phyloP scores from a whole-genome alignment of 2,329 filamentous ascomycete genomes.

The Esteya vermicola region DNA sequence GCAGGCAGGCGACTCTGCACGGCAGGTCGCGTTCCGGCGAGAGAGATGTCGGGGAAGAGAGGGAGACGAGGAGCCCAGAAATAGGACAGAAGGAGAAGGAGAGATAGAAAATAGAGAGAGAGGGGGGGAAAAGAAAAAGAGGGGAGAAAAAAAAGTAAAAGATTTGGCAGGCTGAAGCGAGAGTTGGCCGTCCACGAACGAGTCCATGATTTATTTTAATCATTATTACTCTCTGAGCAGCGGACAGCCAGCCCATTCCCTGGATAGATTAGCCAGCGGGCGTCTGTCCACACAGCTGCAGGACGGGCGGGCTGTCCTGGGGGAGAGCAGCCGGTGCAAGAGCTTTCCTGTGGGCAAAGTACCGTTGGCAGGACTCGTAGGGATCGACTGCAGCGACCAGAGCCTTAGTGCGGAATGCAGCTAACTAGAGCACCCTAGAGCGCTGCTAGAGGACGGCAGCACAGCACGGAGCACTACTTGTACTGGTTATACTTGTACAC shows the following conservation, averaged over 20 bases:
- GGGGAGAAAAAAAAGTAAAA: background rate
- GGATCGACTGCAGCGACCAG: no score
- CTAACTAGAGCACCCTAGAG: no score
- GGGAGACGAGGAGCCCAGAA: background rate
- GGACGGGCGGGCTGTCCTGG: background rate
- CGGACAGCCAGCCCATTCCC: background rate
- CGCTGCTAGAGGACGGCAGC: no score
- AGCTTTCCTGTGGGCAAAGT: no score
- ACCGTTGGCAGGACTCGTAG: no score
- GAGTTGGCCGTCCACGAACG: background rate
- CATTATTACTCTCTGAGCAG: no score
- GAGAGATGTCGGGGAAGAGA: background rate
- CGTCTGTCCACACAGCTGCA: background rate
- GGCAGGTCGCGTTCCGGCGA: no score
- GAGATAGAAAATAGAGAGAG: background rate
- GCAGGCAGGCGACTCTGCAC: no score
- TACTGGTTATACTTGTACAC: no score
- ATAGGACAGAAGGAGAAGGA: background rate
- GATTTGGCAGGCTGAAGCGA: conserved; percentile 1
- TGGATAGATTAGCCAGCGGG: background rate
- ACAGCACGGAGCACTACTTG: no score
- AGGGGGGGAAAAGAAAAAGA: background rate
- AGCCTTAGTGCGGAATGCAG: no score
- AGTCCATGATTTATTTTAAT: no score
- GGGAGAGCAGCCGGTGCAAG: background rate